A percentile compares a stretch with the other conserved stretches of the same genome.
Evolutionary conservation across 2,329 filamentous ascomycete genomes (phyloP).

Genomic region (Tolypocladium inflatum): DNA sequence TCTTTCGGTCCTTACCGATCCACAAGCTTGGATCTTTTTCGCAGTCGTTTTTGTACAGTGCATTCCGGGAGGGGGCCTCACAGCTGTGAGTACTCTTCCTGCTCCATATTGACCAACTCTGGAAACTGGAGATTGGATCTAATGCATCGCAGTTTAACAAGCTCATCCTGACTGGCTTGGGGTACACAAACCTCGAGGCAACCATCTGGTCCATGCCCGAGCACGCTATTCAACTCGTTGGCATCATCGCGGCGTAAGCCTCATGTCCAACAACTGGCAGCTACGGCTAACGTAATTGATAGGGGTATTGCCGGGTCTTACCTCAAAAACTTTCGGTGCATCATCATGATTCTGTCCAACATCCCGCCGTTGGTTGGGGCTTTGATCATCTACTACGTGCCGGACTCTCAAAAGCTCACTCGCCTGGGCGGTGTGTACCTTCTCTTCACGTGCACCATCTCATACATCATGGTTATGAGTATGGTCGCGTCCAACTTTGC

Average conservation of each 20-base stretch:
- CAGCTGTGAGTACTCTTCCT: constrained; percentile 2
- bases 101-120: no score
- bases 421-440: not conserved
- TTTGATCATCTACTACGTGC: not conserved
- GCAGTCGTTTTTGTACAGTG: constrained; percentile 5
- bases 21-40: constrained; percentile 6
- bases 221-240: constrained; percentile 9
- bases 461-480: not conserved
- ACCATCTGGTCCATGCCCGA: constrained; percentile 2
- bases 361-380: not conserved
- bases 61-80: constrained; percentile 5
- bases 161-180: constrained; percentile 6
- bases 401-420: not conserved
- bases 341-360: not conserved
- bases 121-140: no score
- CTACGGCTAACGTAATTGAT: not conserved
- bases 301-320: not conserved
- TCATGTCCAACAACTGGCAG: not conserved
- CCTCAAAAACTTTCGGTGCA: not conserved
- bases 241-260: not conserved
- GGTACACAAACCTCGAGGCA: constrained; percentile 4
- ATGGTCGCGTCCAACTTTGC: not conserved
- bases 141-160: constrained; percentile 4
- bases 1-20: not conserved
- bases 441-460: not conserved